Evolutionary conservation across 1,284 basidiomycete genomes (phyloP).

Genomic region (Trichosporon faecale): DNA sequence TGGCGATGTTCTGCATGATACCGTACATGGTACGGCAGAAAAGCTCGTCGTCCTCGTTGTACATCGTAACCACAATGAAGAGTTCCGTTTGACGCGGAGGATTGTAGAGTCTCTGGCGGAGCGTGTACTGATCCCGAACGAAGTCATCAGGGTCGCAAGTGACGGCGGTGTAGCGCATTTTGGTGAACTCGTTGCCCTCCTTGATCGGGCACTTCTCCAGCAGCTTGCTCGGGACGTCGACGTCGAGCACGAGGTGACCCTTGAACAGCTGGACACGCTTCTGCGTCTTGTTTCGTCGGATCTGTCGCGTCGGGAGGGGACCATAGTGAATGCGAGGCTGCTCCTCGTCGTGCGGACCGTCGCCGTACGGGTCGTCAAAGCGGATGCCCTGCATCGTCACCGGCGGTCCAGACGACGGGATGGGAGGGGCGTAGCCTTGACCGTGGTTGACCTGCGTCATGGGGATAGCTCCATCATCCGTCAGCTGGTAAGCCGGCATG

Average conservation of each 20-base stretch:
- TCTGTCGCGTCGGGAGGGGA: conserved; percentile 76
- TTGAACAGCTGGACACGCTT: conserved; percentile 87
- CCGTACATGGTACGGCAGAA: conserved; percentile 88
- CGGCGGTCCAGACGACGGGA: conserved; percentile 1
- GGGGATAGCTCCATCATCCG: conserved; percentile 3
- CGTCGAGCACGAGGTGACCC: conserved; percentile 85
- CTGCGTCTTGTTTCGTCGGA: conserved; percentile 82
- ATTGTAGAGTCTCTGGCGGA: conserved; percentile 76
- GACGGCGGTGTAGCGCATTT: conserved; percentile 91
- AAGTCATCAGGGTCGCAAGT: conserved; percentile 92
- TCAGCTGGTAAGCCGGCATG: conserved; percentile 5
- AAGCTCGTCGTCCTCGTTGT: conserved; percentile 70
- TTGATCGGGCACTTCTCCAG: conserved; percentile 71
- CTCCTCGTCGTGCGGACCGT: conserved; percentile 34
- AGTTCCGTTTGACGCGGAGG: conserved; percentile 72
- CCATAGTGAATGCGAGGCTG: conserved; percentile 62
- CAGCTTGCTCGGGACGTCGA: conserved; percentile 77
- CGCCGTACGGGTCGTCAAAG: conserved; percentile 22
- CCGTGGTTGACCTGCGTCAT: conserved; percentile 9
- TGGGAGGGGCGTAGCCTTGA: conserved; percentile 18
- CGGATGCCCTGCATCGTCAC: conserved; percentile 9
- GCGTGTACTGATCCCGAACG: conserved; percentile 69
- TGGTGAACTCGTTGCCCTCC: conserved; percentile 83
- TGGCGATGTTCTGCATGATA: conserved; percentile 72
- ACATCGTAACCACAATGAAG: conserved; percentile 75